Evolutionary conservation across 305 asterid species (phyloP), one percentile per base, ranked within the genome.

Genomic region (Stenogyne calaminthoides): DNA sequence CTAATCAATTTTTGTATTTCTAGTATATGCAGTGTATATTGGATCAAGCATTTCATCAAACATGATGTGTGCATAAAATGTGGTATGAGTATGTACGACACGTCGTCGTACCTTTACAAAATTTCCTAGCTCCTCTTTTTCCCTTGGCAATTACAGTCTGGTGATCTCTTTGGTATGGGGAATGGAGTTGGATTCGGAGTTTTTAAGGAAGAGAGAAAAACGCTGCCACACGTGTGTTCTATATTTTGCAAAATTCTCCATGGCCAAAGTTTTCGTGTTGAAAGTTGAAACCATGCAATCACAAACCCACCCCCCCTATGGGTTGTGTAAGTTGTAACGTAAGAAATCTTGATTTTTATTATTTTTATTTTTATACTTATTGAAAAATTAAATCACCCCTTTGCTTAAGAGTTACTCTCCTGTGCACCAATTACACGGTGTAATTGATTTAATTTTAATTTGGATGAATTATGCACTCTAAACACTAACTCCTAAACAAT

Each of bases 111-210:
- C 82, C 85, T 71, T 57, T 14, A 14, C 47, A 73, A 27, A 52
- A 2, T 16, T 22, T 49, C 66, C 76, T 8, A 44, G 65, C 18
- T 70, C 11, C 49, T 22, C 71, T n/a, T 64, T 69, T 61, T 46
- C 56, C 42, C 49, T 19, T 11, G 62, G 71, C 10, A 52, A 78
- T 76, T 72, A 46, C 73, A 67, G 47, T 75, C 56, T 58, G 1
- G 72, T 75, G 65, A 60, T 54, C 67, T 71, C 55, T 37, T 20
- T 67, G 49, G 51, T 49, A 34, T 47, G 84, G 69, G 71, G 76
- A 66, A 46, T 67, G 80, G 80, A 67, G 71, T 39, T 64, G 79
- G 74, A 69, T 75, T 81, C 83, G 85, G 83, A 78, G 79, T 3
- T 76, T 78, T 76, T 68, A 72, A 68, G 83, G 81, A 78, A 75